Evolutionary conservation across 371 early-diverging fungal genomes (phyloP).

Genomic region (Rhizopus delemar): DNA sequence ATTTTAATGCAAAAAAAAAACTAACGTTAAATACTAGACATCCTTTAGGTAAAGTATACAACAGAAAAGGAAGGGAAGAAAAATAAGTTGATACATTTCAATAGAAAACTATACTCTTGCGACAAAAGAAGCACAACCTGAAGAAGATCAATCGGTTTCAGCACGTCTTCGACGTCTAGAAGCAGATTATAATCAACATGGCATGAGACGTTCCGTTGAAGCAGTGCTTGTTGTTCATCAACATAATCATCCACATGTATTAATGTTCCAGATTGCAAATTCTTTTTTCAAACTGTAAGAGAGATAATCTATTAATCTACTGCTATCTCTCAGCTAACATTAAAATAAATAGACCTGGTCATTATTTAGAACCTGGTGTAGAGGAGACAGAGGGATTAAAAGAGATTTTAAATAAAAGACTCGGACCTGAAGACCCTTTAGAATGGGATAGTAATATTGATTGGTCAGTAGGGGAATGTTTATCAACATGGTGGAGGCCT

Average conservation of each 20-base stretch:
- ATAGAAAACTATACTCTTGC: constrained; percentile 71
- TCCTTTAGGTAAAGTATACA: constrained; percentile 4
- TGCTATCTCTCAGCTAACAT: not conserved
- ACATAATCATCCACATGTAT: constrained; percentile 80
- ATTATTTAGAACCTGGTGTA: constrained; percentile 69
- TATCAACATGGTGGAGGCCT: constrained; percentile 78
- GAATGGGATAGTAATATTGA: constrained; percentile 43
- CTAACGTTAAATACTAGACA: constrained; percentile 2
- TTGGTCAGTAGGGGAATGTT: constrained; percentile 76
- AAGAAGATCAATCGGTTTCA: constrained; percentile 72
- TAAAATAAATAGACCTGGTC: constrained; percentile 64
- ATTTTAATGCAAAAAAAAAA: not conserved
- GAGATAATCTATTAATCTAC: not conserved
- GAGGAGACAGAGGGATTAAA: constrained; percentile 74
- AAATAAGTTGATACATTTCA: not conserved
- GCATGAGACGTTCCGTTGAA: constrained; percentile 75
- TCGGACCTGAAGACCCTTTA: constrained; percentile 43
- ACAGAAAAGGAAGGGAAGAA: not conserved
- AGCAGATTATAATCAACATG: constrained; percentile 65
- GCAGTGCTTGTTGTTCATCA: constrained; percentile 80
- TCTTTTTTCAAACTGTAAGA: constrained; percentile 72
- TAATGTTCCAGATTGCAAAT: constrained; percentile 78
- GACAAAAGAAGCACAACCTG: constrained; percentile 73
- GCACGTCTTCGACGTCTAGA: constrained; percentile 67
- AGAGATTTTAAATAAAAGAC: constrained; percentile 54